A percentile compares a stretch with the other conserved stretches of the same genome.
Conservation (phyloP, 306 rosid species). For the Quercus suber region DNA sequence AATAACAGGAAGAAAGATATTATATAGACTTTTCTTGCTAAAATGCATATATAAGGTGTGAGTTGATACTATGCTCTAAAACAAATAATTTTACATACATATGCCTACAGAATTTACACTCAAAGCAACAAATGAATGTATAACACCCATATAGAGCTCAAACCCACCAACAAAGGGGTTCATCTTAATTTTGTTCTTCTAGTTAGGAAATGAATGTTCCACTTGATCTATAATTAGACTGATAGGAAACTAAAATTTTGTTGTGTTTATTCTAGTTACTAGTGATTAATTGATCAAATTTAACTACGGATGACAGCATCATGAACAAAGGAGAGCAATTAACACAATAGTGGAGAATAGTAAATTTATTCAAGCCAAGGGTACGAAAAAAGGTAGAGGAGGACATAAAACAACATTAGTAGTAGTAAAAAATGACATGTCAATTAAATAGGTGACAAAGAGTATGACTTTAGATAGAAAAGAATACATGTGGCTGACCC, state of each 20-base stretch:
- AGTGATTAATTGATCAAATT: neutral
- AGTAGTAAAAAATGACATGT: too few species aligned
- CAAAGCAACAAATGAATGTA: neutral
- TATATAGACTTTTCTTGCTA: neutral
- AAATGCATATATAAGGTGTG: neutral
- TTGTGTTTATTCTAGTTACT: neutral
- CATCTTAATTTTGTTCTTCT: neutral
- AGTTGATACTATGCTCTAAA: neutral
- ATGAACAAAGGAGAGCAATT: too few species aligned
- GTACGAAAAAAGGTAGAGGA: too few species aligned
- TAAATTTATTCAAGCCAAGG: too few species aligned
- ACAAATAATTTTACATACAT: neutral
- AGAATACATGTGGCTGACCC: too few species aligned
- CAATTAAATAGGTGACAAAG: too few species aligned
- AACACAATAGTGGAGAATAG: too few species aligned
- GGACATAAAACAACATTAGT: too few species aligned
- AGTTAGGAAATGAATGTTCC: neutral
- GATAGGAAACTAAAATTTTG: neutral
- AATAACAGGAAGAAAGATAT: neutral
- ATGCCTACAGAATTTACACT: neutral
- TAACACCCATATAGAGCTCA: neutral
- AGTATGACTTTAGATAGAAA: too few species aligned
- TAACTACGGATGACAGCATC: neutral
- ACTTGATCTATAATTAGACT: neutral
- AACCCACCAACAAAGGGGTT: neutral